Conservation (phyloP, 2,329 filamentous ascomycete genomes). For the Fusarium veterinarium region DNA sequence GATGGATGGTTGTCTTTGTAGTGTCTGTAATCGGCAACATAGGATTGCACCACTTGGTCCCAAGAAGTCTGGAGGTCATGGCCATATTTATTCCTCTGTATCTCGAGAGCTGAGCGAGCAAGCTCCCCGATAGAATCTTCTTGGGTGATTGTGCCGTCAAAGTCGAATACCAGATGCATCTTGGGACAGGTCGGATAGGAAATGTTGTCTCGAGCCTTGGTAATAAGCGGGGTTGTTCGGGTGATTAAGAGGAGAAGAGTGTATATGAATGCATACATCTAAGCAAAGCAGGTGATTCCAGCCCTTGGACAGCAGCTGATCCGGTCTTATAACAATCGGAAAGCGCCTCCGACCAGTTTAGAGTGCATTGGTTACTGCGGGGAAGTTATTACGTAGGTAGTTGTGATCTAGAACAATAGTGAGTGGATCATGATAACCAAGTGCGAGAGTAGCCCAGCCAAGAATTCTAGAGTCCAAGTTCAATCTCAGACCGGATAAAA, state of each 20-base stretch:
- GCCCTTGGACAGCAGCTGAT: conserved; percentile 10
- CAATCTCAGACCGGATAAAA: not conserved
- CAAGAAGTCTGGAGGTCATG: conserved; percentile 54
- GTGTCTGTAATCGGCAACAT: conserved; percentile 55
- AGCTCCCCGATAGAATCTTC: conserved; percentile 64
- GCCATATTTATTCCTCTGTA: conserved; percentile 44
- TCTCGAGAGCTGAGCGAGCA: conserved; percentile 56
- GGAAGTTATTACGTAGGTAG: conserved; percentile 41
- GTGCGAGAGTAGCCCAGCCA: conserved; percentile 8
- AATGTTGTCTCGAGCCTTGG: not conserved
- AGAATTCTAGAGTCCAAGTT: not conserved
- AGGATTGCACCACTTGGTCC: conserved; percentile 59
- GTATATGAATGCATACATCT: conserved; percentile 17
- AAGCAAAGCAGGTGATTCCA: not conserved
- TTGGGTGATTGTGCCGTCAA: conserved; percentile 69
- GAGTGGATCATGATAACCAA: conserved; percentile 32
- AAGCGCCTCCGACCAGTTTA: conserved; percentile 9
- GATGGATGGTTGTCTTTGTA: conserved; percentile 53
- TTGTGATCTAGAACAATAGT: conserved; percentile 12
- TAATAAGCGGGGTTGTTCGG: not conserved
- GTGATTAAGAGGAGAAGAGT: conserved; percentile 6
- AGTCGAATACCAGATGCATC: conserved; percentile 66
- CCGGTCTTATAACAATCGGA: conserved; percentile 1
- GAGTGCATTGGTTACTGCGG: conserved; percentile 29
- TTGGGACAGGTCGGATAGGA: conserved; percentile 1